Evolutionary conservation across 1,139 yeast genomes (phyloP), one percentile per base, ranked within the genome.

Genomic region (Debaryomyces coudertii): DNA sequence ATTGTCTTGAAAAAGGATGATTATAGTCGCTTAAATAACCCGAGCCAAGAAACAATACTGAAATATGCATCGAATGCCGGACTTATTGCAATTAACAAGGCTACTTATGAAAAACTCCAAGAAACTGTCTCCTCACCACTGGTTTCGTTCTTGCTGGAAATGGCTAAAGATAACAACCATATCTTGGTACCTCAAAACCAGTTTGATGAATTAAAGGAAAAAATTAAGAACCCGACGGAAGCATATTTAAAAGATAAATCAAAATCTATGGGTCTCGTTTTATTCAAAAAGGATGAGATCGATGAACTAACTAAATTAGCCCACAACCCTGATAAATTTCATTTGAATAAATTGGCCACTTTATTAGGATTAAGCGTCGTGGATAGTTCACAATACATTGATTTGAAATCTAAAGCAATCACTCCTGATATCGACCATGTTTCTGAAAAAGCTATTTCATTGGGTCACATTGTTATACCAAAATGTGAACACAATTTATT

Each of bases 201-300:
- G 41, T 47, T 51, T 37, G 48, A 48, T n/a, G 39, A 44, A 20
- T 49, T 61, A 48, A 49, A 48, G 34, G 40, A 52, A 6, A 42
- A 45, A 4, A 23, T 63, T 20, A 62, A 60, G 1, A 27, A 52
- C 2, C 77, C 77, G 5, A 36, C 58, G 2, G 23, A 58, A 12
- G 65, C 61, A 1, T 61, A 61, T 49, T 54, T 71, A 44, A 42
- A 49, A 11, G 51, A 53, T 11, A 66, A 63, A 38, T 57, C 68
- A 1, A 45, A 42, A 9, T 11, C 25, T 4, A 40, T 47, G 4
- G 61, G 55, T 2, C 45, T 49, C 20, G 42, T 25, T 20, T 38
- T 63, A 4, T 29, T 66, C 18, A 45, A 58, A 2, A 44, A 39
- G 8, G 34, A 42, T 1, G 63, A 58, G 7, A 52, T 53, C 12